Evolutionary conservation across 306 rosid genomes (phyloP).

Genomic region (Purshia tridentata): DNA sequence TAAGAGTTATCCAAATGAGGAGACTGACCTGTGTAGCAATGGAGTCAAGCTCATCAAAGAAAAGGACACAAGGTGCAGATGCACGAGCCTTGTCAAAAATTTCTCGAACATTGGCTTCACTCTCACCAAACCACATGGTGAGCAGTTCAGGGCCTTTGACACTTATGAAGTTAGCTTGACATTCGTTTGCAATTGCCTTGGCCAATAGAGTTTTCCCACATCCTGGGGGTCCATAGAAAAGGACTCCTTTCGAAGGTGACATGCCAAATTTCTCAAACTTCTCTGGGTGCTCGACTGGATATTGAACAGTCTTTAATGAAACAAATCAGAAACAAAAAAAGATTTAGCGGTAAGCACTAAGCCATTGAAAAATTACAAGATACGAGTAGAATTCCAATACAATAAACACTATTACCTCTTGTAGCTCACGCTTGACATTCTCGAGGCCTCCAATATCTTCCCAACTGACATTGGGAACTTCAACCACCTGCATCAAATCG

Average conservation of each 20-base stretch:
- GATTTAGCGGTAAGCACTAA: neutral
- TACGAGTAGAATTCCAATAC: constrained; percentile 2
- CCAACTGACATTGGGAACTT: constrained; percentile 61
- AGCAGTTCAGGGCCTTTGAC: constrained; percentile 56
- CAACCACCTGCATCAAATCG: constrained; percentile 40
- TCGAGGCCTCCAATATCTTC: constrained; percentile 62
- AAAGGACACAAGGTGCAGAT: constrained; percentile 60
- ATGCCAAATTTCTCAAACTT: constrained; percentile 59
- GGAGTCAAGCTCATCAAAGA: constrained; percentile 63
- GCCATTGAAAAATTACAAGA: neutral
- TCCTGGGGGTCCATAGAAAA: constrained; percentile 63
- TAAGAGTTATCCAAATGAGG: neutral
- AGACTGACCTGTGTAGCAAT: constrained; percentile 53
- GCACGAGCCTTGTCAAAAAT: constrained; percentile 58
- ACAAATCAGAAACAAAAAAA: constrained; percentile 10
- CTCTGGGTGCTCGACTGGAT: constrained; percentile 64
- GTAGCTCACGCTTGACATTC: constrained; percentile 59
- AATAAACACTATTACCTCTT: constrained; percentile 34
- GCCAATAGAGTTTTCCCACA: constrained; percentile 61
- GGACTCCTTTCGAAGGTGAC: constrained; percentile 64
- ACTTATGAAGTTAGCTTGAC: constrained; percentile 61
- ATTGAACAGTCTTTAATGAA: constrained; percentile 49
- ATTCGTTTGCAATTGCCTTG: constrained; percentile 61
- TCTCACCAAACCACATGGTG: constrained; percentile 67
- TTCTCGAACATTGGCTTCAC: constrained; percentile 65